phyloP scores from a whole-genome alignment of 2,329 filamentous ascomycete species.

The Hymenoscyphus scutula region DNA sequence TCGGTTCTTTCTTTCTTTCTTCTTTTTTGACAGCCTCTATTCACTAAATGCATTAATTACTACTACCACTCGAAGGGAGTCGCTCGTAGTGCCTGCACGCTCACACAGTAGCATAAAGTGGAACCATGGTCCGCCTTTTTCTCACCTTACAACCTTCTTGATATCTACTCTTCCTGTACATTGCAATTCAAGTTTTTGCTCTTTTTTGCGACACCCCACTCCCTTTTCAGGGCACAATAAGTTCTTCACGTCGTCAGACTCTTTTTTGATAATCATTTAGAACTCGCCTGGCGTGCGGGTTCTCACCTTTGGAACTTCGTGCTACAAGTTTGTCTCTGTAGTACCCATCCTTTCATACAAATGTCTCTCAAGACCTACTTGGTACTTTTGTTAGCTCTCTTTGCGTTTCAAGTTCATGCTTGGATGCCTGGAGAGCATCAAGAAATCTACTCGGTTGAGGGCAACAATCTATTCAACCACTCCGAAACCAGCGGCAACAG shows the following conservation, averaged over 20 bases:
- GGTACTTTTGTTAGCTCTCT: not conserved
- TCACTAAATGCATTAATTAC: not conserved
- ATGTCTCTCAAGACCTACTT: constrained; percentile 1
- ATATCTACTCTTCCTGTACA: not conserved
- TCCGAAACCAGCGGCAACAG: constrained; percentile 1
- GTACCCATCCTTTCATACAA: not conserved
- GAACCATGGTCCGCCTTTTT: not conserved
- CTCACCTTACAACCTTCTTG: not conserved
- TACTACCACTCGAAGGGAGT: not conserved
- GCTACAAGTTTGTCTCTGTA: not conserved
- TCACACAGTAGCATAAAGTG: not conserved
- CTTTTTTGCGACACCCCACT: not conserved
- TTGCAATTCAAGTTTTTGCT: not conserved
- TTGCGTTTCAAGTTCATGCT: constrained; percentile 8
- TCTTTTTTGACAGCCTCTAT: not conserved
- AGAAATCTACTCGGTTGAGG: constrained; percentile 14
- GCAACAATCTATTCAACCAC: constrained; percentile 20
- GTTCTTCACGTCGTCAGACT: not conserved
- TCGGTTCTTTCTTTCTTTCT: constrained; percentile 1
- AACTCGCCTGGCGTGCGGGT: constrained; percentile 3
- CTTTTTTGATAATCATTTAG: not conserved
- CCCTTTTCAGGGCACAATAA: not conserved
- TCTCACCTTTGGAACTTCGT: constrained; percentile 4
- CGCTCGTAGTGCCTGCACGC: not conserved
- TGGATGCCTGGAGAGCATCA: constrained; percentile 25